Conservation (phyloP, 1,284 basidiomycete species). For the Rhodotorula sp. region DNA sequence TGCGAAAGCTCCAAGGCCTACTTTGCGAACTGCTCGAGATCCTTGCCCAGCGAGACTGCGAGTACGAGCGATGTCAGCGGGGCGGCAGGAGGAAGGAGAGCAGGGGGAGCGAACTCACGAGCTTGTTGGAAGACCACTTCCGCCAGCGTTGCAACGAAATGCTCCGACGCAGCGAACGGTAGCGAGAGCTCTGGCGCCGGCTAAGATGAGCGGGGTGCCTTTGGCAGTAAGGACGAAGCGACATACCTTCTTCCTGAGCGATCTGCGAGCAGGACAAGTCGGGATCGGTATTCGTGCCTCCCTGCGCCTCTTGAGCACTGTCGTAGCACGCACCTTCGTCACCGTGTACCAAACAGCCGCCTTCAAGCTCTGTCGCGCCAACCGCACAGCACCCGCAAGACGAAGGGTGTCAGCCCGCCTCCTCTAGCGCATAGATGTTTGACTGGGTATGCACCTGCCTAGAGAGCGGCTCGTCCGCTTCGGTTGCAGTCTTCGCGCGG, state of each 20-base stretch:
- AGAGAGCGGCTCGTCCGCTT: slow-evolving; percentile 9
- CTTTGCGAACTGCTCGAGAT: slow-evolving; percentile 37
- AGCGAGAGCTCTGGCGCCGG: slow-evolving; percentile 18
- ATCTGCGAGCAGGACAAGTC: slow-evolving; percentile 12
- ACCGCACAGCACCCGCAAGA: neutral
- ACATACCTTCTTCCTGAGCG: slow-evolving; percentile 30
- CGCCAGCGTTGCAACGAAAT: slow-evolving; percentile 33
- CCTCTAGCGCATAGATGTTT: too few relatives aligned
- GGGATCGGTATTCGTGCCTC: neutral
- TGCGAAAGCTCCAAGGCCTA: neutral
- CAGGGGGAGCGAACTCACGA: neutral
- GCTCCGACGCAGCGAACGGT: slow-evolving; percentile 28
- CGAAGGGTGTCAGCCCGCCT: neutral
- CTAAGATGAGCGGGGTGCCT: neutral
- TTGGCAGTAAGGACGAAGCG: neutral
- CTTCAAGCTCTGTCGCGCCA: slow-evolving; percentile 20
- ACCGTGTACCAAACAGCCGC: slow-evolving; percentile 37
- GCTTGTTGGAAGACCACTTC: slow-evolving; percentile 38
- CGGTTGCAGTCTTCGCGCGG: neutral
- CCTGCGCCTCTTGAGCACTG: too few relatives aligned
- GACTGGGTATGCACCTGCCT: slow-evolving; percentile 3
- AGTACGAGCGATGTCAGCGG: neutral
- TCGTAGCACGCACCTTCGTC: slow-evolving; percentile 13
- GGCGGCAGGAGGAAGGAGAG: neutral
- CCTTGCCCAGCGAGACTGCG: slow-evolving; percentile 34